These are phyloP conservation scores for Colletotrichum horii DNA, from an alignment of 2,329 filamentous ascomycete genomes.

Conservation along the genomic window DNA sequence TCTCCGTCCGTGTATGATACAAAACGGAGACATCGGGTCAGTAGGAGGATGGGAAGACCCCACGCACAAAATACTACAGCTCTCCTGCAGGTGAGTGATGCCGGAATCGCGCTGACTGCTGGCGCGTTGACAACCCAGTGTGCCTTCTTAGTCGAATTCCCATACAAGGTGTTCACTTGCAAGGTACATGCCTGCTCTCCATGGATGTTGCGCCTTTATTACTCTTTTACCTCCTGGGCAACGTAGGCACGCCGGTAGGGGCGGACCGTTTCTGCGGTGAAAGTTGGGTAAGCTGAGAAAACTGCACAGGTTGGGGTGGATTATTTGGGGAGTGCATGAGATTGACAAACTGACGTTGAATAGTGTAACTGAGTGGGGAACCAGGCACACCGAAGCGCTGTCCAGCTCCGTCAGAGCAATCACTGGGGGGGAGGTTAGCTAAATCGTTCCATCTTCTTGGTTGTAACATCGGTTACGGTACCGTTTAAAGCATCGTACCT, in stretches of 20 bases:
- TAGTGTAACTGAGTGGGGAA: constrained; percentile 22
- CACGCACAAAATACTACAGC: not conserved
- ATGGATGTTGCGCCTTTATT: constrained; percentile 28
- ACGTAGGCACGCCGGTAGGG: constrained; percentile 44
- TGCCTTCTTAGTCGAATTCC: constrained; percentile 29
- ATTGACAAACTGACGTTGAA: constrained; percentile 10
- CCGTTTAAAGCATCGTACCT: not conserved
- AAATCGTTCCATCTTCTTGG: not conserved
- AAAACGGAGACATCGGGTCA: constrained; percentile 20
- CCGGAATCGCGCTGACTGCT: constrained; percentile 27
- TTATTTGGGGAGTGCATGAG: constrained; percentile 20
- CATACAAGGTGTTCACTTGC: not conserved
- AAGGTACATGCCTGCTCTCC: not conserved
- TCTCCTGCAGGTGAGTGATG: constrained; percentile 26
- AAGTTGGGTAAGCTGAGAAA: constrained; percentile 20
- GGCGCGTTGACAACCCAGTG: constrained; percentile 27
- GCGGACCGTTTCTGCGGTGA: constrained; percentile 45
- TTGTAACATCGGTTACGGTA: not conserved
- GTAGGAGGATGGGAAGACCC: constrained; percentile 8
- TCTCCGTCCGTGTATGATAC: constrained; percentile 7
- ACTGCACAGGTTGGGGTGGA: not conserved
- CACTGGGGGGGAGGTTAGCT: constrained; percentile 3
- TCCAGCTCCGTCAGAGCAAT: not conserved
- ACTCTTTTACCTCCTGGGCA: constrained; percentile 28
- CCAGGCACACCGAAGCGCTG: constrained; percentile 24